Evolutionary conservation across 164 flowering plant species (phyloP).

Genomic region (Dillenia turbinata): DNA sequence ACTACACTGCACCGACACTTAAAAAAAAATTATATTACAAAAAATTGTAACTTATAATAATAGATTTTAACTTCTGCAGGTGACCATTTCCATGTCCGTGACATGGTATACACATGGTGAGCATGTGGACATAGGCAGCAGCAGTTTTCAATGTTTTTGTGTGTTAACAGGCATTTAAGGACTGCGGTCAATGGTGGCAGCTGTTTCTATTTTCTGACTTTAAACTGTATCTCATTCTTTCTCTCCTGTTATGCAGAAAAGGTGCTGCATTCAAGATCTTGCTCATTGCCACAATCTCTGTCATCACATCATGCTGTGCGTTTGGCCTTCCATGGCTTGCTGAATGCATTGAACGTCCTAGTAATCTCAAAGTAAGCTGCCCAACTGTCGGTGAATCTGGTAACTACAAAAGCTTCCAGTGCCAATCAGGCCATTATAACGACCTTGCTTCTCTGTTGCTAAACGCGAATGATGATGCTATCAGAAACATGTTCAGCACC

Average conservation of each 20-base stretch:
- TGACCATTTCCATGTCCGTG: no score
- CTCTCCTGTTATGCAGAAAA: slow-evolving; percentile 14
- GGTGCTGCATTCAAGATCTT: slow-evolving; percentile 21
- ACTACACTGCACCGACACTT: no score
- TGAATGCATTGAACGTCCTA: slow-evolving; percentile 22
- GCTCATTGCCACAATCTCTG: slow-evolving; percentile 16
- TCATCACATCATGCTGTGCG: slow-evolving; percentile 24
- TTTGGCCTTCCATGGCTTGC: slow-evolving; percentile 27
- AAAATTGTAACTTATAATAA: no score
- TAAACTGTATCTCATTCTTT: background rate
- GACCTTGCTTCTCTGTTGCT: slow-evolving; percentile 32
- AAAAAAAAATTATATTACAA: no score
- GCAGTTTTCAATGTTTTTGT: no score
- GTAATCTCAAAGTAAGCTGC: slow-evolving; percentile 6
- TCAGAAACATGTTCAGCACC: slow-evolving; percentile 28
- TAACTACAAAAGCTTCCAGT: slow-evolving; percentile 25
- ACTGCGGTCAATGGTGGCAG: no score
- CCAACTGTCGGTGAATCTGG: slow-evolving; percentile 24
- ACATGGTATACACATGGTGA: no score
- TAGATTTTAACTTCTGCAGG: no score
- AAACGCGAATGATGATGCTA: slow-evolving; percentile 31
- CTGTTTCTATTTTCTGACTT: background rate
- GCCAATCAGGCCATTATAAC: slow-evolving; percentile 27
- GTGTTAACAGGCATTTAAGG: background rate
- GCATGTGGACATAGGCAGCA: no score